phyloP scores from a whole-genome alignment of 176 grass and related monocot species.

The Musa troglodytarum region DNA sequence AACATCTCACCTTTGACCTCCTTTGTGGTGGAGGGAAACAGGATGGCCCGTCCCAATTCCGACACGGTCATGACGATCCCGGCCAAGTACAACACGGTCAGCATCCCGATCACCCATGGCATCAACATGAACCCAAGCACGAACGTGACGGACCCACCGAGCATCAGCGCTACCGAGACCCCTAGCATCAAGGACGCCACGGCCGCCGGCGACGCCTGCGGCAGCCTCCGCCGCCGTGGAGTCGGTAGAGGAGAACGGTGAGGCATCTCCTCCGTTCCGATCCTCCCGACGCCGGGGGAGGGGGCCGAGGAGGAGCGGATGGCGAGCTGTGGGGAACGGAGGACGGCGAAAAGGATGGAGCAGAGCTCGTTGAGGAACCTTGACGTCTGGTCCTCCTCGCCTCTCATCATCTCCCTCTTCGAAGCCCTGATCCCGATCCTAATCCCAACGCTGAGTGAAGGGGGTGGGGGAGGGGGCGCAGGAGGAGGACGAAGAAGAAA shows the following conservation, averaged over 20 bases:
- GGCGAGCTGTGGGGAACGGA: not conserved
- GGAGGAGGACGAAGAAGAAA: no score
- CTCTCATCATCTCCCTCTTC: not conserved
- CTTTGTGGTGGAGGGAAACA: not conserved
- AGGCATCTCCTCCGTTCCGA: not conserved
- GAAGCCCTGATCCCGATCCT: not conserved
- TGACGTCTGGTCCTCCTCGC: not conserved
- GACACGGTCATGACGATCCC: not conserved
- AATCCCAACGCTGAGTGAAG: no score
- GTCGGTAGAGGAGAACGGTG: not conserved
- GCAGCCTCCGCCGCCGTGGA: not conserved
- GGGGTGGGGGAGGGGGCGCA: no score
- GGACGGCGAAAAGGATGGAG: not conserved
- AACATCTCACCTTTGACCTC: constrained; percentile 1
- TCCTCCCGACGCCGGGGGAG: not conserved
- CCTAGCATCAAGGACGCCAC: not conserved
- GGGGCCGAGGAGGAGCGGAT: not conserved
- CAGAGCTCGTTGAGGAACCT: not conserved
- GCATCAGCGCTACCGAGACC: not conserved
- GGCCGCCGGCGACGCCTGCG: not conserved
- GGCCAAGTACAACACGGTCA: not conserved
- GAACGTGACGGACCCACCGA: not conserved
- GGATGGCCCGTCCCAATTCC: not conserved
- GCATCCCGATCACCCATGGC: not conserved
- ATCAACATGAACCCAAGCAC: not conserved